Conservation (phyloP, 2,329 filamentous ascomycete genomes). For the Apiospora rasikravindrae region DNA sequence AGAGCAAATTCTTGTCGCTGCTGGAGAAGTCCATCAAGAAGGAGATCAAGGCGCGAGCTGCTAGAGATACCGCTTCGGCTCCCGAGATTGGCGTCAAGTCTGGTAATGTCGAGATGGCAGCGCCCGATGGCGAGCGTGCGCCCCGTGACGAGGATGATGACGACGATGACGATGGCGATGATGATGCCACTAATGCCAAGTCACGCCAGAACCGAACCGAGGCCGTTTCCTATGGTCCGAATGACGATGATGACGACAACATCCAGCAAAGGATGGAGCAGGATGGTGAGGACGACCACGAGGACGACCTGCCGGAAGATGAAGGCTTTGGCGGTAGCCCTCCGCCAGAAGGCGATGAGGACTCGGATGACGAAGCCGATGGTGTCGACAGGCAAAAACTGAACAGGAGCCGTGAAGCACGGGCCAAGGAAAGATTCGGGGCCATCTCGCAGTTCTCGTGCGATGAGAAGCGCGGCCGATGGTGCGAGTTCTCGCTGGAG, state of each 20-base stretch:
- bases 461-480: conserved; percentile 73
- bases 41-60: conserved; percentile 83
- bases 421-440: conserved; percentile 66
- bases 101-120: conserved; percentile 58
- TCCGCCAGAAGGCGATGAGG: conserved; percentile 49
- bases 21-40: conserved; percentile 73
- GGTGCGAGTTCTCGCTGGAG: conserved; percentile 82
- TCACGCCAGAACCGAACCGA: conserved; percentile 77
- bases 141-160: conserved; percentile 62
- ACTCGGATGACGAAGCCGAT: conserved; percentile 36
- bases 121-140: conserved; percentile 40
- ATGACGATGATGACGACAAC: conserved; percentile 87
- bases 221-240: conserved; percentile 86
- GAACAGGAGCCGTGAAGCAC: conserved; percentile 60
- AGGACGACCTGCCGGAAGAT: conserved; percentile 61
- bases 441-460: conserved; percentile 81
- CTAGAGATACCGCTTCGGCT: conserved; percentile 69
- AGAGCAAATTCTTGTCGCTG: conserved; percentile 76
- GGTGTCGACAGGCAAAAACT: conserved; percentile 25
- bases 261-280: conserved; percentile 69
- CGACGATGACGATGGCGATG: conserved; percentile 78
- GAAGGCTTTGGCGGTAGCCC: conserved; percentile 59
- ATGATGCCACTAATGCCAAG: conserved; percentile 77
- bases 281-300: conserved; percentile 61
- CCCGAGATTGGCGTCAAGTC: conserved; percentile 71